phyloP scores from a whole-genome alignment of 225 moss, liverwort and hornwort genomes.

The Marchantia paleacea region DNA sequence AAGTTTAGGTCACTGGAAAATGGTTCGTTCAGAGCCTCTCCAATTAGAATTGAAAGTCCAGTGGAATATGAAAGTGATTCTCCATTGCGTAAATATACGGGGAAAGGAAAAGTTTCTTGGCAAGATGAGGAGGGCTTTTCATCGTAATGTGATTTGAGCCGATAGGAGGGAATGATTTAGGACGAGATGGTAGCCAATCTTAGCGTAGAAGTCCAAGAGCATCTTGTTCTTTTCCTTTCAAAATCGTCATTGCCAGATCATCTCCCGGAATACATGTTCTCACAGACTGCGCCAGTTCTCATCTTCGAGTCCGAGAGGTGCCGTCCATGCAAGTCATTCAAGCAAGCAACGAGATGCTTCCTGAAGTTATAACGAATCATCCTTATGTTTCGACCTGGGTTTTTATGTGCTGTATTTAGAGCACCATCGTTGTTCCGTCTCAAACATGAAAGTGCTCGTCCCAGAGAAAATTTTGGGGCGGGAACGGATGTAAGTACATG shows the following conservation, averaged over 20 bases:
- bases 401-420: neutral
- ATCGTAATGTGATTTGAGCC: neutral
- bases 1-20: constrained; percentile 18
- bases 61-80: constrained; percentile 22
- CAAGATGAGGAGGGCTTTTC: constrained; percentile 15
- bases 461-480: too few relatives aligned
- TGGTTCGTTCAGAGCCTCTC: constrained; percentile 20
- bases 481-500: too few relatives aligned
- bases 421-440: too few relatives aligned
- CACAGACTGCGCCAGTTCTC: neutral
- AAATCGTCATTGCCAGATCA: neutral
- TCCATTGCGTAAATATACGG: constrained; percentile 15
- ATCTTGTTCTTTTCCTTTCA: neutral
- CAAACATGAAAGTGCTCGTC: too few relatives aligned
- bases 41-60: constrained; percentile 18
- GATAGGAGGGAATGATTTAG: neutral
- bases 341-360: neutral
- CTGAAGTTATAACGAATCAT: neutral
- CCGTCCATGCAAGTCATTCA: neutral
- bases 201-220: neutral
- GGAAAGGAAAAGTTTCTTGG: constrained; percentile 25
- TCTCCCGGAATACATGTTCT: neutral
- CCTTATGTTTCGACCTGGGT: neutral
- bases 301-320: neutral
- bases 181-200: neutral